Evolutionary conservation across 768 basidiomycete genomes (phyloP).

Genomic region (Daedalea quercina): DNA sequence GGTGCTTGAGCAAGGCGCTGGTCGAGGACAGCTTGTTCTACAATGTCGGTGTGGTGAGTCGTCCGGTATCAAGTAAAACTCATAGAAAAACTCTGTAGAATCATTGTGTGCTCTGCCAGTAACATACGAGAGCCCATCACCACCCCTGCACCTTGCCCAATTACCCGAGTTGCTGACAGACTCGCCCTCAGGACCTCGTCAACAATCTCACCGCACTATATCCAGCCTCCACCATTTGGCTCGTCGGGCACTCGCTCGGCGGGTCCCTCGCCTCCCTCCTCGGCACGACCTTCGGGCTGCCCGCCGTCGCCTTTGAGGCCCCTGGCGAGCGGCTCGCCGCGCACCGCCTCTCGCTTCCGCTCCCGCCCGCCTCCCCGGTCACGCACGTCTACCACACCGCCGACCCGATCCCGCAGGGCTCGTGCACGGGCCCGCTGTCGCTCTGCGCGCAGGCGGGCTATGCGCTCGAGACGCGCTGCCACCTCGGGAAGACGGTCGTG

Average conservation of each 20-base stretch:
- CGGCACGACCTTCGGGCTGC: constrained; percentile 58
- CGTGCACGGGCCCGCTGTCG: constrained; percentile 44
- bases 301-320: constrained; percentile 58
- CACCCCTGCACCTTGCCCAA: too few relatives aligned
- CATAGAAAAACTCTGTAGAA: too few relatives aligned
- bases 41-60: constrained; percentile 72
- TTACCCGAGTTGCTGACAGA: background rate
- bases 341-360: constrained; percentile 52
- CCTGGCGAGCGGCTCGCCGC: constrained; percentile 62
- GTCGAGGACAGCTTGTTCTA: constrained; percentile 91
- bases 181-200: constrained; percentile 39
- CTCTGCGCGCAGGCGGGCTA: constrained; percentile 60
- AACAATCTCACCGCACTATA: constrained; percentile 51
- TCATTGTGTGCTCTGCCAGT: too few relatives aligned
- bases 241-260: constrained; percentile 57
- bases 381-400: constrained; percentile 58
- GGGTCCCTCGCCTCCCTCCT: constrained; percentile 59
- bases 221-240: constrained; percentile 54
- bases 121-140: too few relatives aligned
- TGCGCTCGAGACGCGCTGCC: constrained; percentile 55
- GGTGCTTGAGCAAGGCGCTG: constrained; percentile 79
- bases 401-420: constrained; percentile 61
- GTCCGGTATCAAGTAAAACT: too few relatives aligned
- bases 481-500: constrained; percentile 54
- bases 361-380: constrained; percentile 35